Conservation (phyloP, 2,329 filamentous ascomycete genomes). For the Beauveria brongniartii region DNA sequence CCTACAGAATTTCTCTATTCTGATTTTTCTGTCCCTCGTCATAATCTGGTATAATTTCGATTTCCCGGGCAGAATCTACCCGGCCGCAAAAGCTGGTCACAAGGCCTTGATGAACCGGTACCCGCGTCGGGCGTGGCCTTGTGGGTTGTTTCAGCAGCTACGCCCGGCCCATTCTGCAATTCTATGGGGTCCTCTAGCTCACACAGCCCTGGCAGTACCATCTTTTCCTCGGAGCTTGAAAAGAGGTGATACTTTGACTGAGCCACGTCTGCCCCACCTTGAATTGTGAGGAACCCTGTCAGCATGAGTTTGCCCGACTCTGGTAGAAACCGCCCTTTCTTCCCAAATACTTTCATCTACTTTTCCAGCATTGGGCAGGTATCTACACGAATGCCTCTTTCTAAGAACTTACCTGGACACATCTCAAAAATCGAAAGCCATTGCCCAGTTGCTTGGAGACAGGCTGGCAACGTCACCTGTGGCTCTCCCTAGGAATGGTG, state of each 20-base stretch:
- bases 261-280: neutral
- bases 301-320: neutral
- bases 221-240: neutral
- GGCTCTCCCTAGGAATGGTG: neutral
- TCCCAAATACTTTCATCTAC: neutral
- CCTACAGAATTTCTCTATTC: too few species aligned
- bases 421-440: too few species aligned
- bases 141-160: neutral
- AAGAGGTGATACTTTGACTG: neutral
- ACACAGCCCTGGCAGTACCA: too few species aligned
- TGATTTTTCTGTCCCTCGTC: too few species aligned
- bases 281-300: neutral
- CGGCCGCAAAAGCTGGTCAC: slow-evolving; percentile 1
- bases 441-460: neutral
- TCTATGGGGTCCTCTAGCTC: neutral
- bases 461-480: neutral
- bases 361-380: neutral
- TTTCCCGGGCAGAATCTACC: neutral
- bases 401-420: too few species aligned
- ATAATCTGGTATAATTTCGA: neutral
- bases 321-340: too few species aligned
- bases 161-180: slow-evolving; percentile 6
- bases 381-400: neutral
- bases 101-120: neutral
- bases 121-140: neutral